These are phyloP conservation scores for Pleurostoma richardsiae DNA, from an alignment of 2,329 filamentous ascomycete species.

Conservation along the genomic window DNA sequence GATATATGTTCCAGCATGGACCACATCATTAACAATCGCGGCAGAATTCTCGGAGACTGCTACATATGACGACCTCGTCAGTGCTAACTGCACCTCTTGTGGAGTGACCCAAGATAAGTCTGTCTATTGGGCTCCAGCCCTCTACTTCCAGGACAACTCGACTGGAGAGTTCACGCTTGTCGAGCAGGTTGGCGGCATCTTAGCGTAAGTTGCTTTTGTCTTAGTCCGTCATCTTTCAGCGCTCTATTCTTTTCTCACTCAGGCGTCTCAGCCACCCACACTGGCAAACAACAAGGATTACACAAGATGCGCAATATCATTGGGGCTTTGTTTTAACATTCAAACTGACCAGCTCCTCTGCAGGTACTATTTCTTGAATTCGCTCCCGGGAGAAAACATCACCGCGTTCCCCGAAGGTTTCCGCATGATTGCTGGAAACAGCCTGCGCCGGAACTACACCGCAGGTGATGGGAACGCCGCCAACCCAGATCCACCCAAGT, in stretches of 20 bases:
- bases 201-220: constrained; percentile 59
- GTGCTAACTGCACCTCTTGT: constrained; percentile 73
- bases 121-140: constrained; percentile 76
- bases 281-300: no score
- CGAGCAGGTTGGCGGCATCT: constrained; percentile 73
- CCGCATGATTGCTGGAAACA: constrained; percentile 76
- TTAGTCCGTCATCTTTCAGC: not conserved
- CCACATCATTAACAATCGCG: no score
- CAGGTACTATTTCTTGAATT: constrained; percentile 80
- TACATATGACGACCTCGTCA: constrained; percentile 50
- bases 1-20: not conserved
- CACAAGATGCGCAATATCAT: no score
- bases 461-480: constrained; percentile 64
- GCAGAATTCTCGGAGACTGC: constrained; percentile 61
- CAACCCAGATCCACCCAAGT: constrained; percentile 60
- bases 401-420: constrained; percentile 73
- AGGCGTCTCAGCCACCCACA: no score
- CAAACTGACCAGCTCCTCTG: constrained; percentile 9
- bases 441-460: constrained; percentile 62
- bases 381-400: constrained; percentile 48
- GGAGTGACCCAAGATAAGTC: constrained; percentile 76
- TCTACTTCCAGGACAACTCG: constrained; percentile 68
- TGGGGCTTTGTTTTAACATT: no score
- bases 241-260: no score
- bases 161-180: constrained; percentile 67